phyloP scores from a whole-genome alignment of 257 asterid species.

The Forsythia suspensa region DNA sequence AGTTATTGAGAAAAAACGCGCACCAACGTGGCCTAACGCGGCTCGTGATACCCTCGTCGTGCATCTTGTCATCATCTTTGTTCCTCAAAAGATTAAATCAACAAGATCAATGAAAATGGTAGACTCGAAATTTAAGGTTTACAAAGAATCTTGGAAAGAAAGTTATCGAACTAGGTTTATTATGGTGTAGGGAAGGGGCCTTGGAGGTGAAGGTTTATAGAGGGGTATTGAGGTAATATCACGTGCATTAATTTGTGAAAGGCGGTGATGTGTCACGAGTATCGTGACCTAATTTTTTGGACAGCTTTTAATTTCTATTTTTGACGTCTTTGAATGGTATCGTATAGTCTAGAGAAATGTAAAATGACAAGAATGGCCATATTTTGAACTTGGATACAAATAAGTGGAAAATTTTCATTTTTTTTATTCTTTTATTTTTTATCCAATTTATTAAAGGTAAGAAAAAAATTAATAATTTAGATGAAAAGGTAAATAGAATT shows the following conservation, averaged over 20 bases:
- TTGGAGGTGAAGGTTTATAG: constrained; percentile 7
- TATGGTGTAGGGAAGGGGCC: neutral
- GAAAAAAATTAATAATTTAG: too few species aligned
- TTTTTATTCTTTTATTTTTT: too few species aligned
- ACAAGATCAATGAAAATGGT: neutral
- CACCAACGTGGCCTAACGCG: constrained; percentile 31
- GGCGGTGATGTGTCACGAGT: constrained; percentile 23
- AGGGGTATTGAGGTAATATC: constrained; percentile 27
- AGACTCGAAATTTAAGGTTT: neutral
- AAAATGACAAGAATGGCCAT: constrained; percentile 22
- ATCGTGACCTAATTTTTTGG: neutral
- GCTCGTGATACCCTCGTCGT: constrained; percentile 40
- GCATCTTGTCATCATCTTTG: constrained; percentile 57
- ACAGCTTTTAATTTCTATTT: constrained; percentile 16
- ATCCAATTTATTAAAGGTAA: too few species aligned
- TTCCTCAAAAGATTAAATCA: neutral
- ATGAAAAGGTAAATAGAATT: too few species aligned
- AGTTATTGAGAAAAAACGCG: constrained; percentile 49
- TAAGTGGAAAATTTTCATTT: too few species aligned
- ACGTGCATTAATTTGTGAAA: constrained; percentile 23
- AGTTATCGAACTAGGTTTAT: constrained; percentile 15
- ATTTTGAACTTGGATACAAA: neutral
- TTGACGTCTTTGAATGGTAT: constrained; percentile 1
- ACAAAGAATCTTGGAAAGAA: constrained; percentile 35
- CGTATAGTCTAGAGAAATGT: constrained; percentile 8